Conservation (phyloP, 257 asterid species). For the Solanum ahanhuiri region DNA sequence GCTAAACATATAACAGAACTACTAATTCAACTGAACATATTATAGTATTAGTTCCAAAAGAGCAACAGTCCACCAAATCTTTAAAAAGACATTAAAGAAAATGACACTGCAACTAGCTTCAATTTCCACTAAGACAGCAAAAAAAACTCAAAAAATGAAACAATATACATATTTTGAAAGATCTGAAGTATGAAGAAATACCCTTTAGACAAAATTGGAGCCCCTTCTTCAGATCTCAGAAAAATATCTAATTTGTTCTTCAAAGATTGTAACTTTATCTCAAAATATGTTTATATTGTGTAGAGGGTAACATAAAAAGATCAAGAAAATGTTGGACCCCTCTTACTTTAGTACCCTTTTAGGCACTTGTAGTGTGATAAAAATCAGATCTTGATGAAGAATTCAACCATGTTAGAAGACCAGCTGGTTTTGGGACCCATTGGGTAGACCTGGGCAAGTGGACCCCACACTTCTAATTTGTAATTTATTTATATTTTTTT, state of each 20-base stretch:
- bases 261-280: neutral
- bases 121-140: neutral
- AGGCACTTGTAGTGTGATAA: neutral
- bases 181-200: neutral
- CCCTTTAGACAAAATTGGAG: neutral
- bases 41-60: neutral
- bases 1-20: neutral
- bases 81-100: neutral
- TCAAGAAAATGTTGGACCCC: conserved; percentile 1
- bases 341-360: neutral
- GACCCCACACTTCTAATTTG: neutral
- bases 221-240: neutral
- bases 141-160: neutral
- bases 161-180: neutral
- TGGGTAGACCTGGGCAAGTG: neutral
- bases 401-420: neutral
- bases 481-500: neutral
- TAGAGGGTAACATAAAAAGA: neutral
- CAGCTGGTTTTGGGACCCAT: conserved; percentile 36
- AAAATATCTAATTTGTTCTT: neutral
- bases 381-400: conserved; percentile 3
- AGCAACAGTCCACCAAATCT: neutral
- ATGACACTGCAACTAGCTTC: neutral
- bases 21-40: neutral
- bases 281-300: neutral